These are phyloP conservation scores for Salix caprea DNA, from an alignment of 345 rosid species.

Conservation along the genomic window DNA sequence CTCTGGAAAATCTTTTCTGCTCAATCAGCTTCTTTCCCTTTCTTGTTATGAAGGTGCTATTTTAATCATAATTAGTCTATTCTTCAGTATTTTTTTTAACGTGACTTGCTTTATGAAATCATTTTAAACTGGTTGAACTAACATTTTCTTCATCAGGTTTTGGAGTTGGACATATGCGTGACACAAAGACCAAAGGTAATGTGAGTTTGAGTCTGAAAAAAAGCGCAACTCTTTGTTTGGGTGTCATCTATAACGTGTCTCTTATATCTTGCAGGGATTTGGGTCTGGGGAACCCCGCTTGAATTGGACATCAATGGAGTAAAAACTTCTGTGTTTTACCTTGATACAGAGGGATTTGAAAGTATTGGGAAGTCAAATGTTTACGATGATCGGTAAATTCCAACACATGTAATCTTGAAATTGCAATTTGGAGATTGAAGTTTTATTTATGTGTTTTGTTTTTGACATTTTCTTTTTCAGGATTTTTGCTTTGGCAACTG, in stretches of 20 bases:
- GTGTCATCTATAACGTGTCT: constrained; percentile 3
- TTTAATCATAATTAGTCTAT: constrained; percentile 13
- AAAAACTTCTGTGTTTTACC: constrained; percentile 84
- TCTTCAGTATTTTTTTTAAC: neutral
- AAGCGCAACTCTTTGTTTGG: constrained; percentile 5
- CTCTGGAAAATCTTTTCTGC: constrained; percentile 96
- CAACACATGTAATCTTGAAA: neutral
- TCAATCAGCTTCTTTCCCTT: constrained; percentile 97
- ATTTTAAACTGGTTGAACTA: constrained; percentile 1
- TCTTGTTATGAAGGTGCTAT: constrained; percentile 89
- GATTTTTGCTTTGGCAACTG: constrained; percentile 96
- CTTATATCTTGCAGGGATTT: constrained; percentile 57
- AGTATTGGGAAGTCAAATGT: constrained; percentile 98
- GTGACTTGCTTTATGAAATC: constrained; percentile 4
- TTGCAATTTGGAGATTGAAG: constrained; percentile 3
- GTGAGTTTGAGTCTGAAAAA: constrained; percentile 1
- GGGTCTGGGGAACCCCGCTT: constrained; percentile 98
- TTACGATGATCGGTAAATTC: constrained; percentile 83
- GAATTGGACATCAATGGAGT: constrained; percentile 73
- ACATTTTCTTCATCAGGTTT: constrained; percentile 49
- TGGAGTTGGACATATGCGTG: constrained; percentile 99
- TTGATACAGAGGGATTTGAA: constrained; percentile 98
- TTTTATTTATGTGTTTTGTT: neutral
- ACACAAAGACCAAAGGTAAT: constrained; percentile 95
- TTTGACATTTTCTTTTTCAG: constrained; percentile 41